Percentiles rank a stretch among this genome's conserved stretches.
Evolutionary conservation across 2,329 filamentous ascomycete species (phyloP).

Genomic region (Coniochaeta sp.): DNA sequence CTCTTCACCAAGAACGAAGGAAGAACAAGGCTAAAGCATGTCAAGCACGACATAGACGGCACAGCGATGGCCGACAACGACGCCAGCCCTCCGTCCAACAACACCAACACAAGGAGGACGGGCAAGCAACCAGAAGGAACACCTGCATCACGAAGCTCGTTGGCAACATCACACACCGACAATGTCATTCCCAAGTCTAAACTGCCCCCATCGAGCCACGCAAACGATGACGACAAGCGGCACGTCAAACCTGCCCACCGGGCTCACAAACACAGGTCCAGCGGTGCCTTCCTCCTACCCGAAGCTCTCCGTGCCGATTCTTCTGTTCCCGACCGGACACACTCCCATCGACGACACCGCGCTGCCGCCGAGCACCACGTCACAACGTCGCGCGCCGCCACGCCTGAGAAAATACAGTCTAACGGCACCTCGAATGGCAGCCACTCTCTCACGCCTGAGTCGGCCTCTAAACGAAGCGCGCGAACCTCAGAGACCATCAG

Average conservation of each 20-base stretch:
- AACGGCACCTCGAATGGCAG: neutral
- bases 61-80: conserved; percentile 2
- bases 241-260: conserved; percentile 14
- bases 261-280: conserved; percentile 34
- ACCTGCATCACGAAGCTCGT: neutral
- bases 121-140: neutral
- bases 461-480: neutral
- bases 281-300: conserved; percentile 43
- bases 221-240: conserved; percentile 10
- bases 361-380: conserved; percentile 8
- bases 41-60: neutral
- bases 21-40: neutral
- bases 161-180: neutral
- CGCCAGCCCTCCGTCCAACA: neutral
- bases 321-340: conserved; percentile 12
- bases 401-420: neutral
- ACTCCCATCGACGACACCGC: conserved; percentile 9
- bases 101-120: neutral
- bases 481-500: conserved; percentile 9
- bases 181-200: neutral
- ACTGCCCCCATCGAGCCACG: neutral
- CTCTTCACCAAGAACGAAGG: neutral
- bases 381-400: neutral
- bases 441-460: neutral
- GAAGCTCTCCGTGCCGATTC: conserved; percentile 29